Evolutionary conservation across 306 rosid species (phyloP), one percentile per base, ranked within the genome.

Genomic region (Prunus dulcis): DNA sequence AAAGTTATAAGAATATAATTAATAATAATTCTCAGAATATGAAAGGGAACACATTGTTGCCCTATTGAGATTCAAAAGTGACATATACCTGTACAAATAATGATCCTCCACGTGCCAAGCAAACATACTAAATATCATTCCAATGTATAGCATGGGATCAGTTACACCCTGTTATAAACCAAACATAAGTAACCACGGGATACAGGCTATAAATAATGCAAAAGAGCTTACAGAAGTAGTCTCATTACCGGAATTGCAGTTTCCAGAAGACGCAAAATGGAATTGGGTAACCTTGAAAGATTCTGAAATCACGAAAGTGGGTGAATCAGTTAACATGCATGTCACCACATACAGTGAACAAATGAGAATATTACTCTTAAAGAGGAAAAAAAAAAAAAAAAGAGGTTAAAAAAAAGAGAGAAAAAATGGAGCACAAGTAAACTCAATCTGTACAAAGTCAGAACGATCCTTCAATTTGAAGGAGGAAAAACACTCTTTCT

Each of bases 51-150:
- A 18, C 75, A 64, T 28, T 67, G 19, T 73, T 57, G 38, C 79
- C 66, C 63, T 69, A 25, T 68, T 32, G 30, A 49, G 34, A 47
- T 27, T 74, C 22, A 43, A 60, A 45, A 66, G 23, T 34, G 72
- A 67, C 68, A 57, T 14, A 55, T 84, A 92, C 99, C 99, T 96
- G 84, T 96, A 92, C 85, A 96, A 76, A 81, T 84, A 96, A 85
- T 93, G 98, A 85, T 96, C 99, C 79, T 96, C 98, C 82, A 92
- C 99, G 19, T 96, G 98, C 99, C 99, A 96, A 30, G 98, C 99
- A 87, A 96, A 96, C 90, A 96, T 81, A 70, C 99, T 96, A 77
- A 96, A 96, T 56, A 96, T 85, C 98, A 96, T 96, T 76, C 98
- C 98, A 80, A 96, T 88, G 89, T 96, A 96, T 23, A 96, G 86